These are phyloP conservation scores for Podospora tetraspora DNA, from an alignment of 495 filamentous ascomycete genomes.

Conservation along the genomic window DNA sequence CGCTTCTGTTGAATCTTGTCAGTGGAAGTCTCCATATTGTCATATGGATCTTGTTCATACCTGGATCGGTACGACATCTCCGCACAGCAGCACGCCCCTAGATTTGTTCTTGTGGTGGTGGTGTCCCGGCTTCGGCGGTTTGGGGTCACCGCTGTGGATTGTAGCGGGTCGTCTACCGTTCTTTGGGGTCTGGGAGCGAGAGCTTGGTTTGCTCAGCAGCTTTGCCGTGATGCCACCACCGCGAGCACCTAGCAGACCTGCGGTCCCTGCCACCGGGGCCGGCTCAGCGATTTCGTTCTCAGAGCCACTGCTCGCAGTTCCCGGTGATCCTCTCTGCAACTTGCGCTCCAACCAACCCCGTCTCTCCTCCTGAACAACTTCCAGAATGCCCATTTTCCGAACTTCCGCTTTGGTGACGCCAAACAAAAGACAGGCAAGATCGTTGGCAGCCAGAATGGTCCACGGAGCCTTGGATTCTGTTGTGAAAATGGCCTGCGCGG, in stretches of 20 bases:
- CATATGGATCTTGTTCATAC: background rate
- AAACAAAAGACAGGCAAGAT: constrained; percentile 92
- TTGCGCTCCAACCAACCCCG: constrained; percentile 87
- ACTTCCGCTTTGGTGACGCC: constrained; percentile 92
- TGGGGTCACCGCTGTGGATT: constrained; percentile 68
- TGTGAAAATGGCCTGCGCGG: constrained; percentile 93
- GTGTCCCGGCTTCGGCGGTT: constrained; percentile 47
- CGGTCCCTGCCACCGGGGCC: constrained; percentile 45
- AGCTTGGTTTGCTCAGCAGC: constrained; percentile 81
- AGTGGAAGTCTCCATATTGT: background rate
- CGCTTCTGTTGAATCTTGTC: constrained; percentile 61
- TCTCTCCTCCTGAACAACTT: constrained; percentile 84
- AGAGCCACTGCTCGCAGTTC: constrained; percentile 40
- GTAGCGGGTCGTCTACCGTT: constrained; percentile 58
- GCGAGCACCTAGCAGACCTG: constrained; percentile 53
- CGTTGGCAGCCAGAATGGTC: constrained; percentile 96
- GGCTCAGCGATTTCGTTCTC: constrained; percentile 41
- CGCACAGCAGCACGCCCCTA: constrained; percentile 87
- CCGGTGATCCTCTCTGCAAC: constrained; percentile 51
- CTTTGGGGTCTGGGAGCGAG: constrained; percentile 50
- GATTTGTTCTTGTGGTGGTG: constrained; percentile 63
- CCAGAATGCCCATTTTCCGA: constrained; percentile 87
- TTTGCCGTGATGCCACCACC: constrained; percentile 75
- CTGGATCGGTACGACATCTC: constrained; percentile 88
- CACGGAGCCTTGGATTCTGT: constrained; percentile 83